Percentiles rank a stretch among this genome's conserved stretches.
phyloP scores from a whole-genome alignment of 306 rosid genomes.

The Amphicarpaea edgeworthii region DNA sequence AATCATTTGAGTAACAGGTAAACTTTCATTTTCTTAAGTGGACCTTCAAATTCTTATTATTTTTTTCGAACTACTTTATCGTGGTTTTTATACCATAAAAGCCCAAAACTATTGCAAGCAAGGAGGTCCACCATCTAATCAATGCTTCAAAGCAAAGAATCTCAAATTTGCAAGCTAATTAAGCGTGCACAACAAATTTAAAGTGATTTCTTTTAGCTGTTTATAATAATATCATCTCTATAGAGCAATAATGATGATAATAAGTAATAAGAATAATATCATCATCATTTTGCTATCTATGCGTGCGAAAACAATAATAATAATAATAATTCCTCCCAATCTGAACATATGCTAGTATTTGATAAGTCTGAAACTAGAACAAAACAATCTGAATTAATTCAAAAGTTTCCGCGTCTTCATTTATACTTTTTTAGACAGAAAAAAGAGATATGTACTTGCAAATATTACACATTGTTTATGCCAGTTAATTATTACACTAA shows the following conservation, averaged over 20 bases:
- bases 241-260: background rate
- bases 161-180: background rate
- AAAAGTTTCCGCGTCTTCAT: background rate
- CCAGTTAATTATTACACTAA: too few species aligned
- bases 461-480: too few species aligned
- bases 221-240: background rate
- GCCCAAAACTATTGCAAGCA: background rate
- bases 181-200: constrained; percentile 14
- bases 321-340: background rate
- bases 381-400: background rate
- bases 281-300: too few species aligned
- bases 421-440: too few species aligned
- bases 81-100: background rate
- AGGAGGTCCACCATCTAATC: constrained; percentile 17
- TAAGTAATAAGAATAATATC: background rate
- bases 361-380: background rate
- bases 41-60: constrained; percentile 12
- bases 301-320: too few species aligned
- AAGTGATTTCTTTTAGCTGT: constrained; percentile 8
- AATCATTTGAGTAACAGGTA: background rate
- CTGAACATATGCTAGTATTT: background rate
- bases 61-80: background rate
- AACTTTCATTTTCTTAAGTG: constrained; percentile 38
- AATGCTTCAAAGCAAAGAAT: constrained; percentile 32
- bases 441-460: too few species aligned